Base-by-base conservation (phyloP, 371 early-diverging fungal genomes). In the Saksenaea oblongispora region DNA sequence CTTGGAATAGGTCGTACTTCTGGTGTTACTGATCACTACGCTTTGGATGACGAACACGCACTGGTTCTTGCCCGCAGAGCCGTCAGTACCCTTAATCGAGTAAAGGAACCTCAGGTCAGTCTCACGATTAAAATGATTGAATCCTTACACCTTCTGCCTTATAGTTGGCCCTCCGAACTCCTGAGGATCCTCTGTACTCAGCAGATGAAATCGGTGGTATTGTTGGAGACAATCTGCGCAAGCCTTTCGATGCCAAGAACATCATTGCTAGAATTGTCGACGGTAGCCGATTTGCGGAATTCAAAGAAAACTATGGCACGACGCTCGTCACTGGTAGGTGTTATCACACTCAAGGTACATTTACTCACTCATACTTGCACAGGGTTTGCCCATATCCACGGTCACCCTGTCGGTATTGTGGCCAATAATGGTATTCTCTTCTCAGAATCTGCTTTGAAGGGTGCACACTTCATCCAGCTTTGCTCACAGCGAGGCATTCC, bases 381-480 rank as follows among this genome's bases (percentile, higher is more conserved):
- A 88, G 93, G 98, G 26, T 97, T 98, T 75, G 95, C 97, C 8
- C 91, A 91, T 59, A 87, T 98, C 34, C 89, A 96, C 63, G 98
- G 98, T 11, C 86, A 90, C 65, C 97, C 95, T 5, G 93, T 98
- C 14, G 98, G 98, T 66, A 95, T 98, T 61, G 84, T 98, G n/a
- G 98, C 96, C 69, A 98, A 98, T 82, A 98, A 98, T 69, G 98
- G 98, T 61, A 95, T 98, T 42, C 78, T 98, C 56, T 97, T 98
- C 72, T 93, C 95, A 7, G 98, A 98, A 74, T 89, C 95, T 10
- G 95, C 98, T 14, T 73, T 97, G 54, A 98, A 98, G 81, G 97
- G 98, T 36, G 96, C 98, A 24, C 98, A 98, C 70, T 98, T 98
- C 69, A 89, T 98, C 51, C 91, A 98, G 78, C 86, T 98, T n/a